Base-by-base conservation (phyloP, 768 basidiomycete species). In the Lyophyllum decastes region DNA sequence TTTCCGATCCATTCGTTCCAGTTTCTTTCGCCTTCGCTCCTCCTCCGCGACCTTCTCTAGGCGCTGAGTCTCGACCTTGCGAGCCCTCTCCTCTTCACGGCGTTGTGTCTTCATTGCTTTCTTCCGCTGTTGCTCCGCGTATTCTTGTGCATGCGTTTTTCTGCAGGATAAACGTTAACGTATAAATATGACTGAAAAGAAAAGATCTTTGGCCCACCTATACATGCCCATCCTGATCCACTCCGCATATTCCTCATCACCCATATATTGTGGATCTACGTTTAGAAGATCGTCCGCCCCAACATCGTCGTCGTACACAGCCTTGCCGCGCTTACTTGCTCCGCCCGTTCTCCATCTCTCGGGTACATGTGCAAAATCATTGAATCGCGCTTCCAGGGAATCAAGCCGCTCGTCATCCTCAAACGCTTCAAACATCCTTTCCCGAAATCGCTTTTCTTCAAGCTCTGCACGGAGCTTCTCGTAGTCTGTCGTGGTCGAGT, bases 141-240 rank as follows among this genome's bases (percentile, higher is more conserved):
- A 81, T 72, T 89, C 85, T 21, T 79, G 79, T 1, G 85, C 84
- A 63, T 91, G 87, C 10, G 83, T 85, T 71, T 82, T 86, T 71
- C 90, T 91, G 52, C 54, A 44, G 54, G 54, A 48, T 56, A 52
- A 17, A 52, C 30, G 19, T 19, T 16, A 49, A 21, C 22, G 7
- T 3, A n/a, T 47, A n/a, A n/a, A 30, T 30, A 10, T 16, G 16
- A 19, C 41, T n/a, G 19, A 46, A 48, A n/a, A 22, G 21, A 16
- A 48, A 26, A 17, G 34, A 38, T 38, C 14, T n/a, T 25, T 59
- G 25, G 52, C 43, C 46, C 12, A 72, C 84, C 85, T 82, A 78
- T 91, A 94, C 90, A 97, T 95, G 47, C 92, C 92, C 24, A 80
- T 72, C 61, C 94, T 77, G 50, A 96, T 75, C 90, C 91, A 95